Evolutionary conservation across 2,329 filamentous ascomycete genomes (phyloP).

Genomic region (Fusarium napiforme): DNA sequence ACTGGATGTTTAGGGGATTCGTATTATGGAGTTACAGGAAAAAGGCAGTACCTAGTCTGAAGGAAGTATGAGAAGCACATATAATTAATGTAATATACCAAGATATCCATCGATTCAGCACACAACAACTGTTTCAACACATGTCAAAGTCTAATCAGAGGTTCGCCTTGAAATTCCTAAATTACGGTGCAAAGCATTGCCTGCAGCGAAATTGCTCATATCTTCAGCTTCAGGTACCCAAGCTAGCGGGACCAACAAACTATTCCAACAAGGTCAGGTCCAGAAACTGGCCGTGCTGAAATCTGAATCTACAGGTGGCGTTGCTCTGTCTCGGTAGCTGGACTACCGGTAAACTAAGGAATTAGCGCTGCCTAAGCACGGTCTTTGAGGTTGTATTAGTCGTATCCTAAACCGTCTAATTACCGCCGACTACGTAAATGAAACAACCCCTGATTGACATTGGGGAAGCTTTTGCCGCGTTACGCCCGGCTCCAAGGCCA

Average conservation of each 20-base stretch:
- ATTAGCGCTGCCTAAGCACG: not conserved
- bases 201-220: not conserved
- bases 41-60: not conserved
- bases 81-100: not conserved
- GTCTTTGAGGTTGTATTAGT: not conserved
- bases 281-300: not conserved
- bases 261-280: not conserved
- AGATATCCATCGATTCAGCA: not conserved
- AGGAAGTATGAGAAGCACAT: not conserved
- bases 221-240: not conserved
- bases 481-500: not conserved
- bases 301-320: conserved; percentile 2
- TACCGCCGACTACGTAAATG: not conserved
- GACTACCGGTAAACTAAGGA: not conserved
- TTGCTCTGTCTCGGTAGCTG: not conserved
- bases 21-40: conserved; percentile 8
- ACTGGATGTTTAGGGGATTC: conserved; percentile 35
- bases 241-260: not conserved
- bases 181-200: not conserved
- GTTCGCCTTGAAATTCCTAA: not conserved
- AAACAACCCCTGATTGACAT: not conserved
- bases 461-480: not conserved
- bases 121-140: not conserved
- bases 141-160: not conserved
- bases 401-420: conserved; percentile 1